These are phyloP conservation scores for Panaeolus cyanescens DNA, from an alignment of 768 basidiomycete genomes.

Conservation along the genomic window DNA sequence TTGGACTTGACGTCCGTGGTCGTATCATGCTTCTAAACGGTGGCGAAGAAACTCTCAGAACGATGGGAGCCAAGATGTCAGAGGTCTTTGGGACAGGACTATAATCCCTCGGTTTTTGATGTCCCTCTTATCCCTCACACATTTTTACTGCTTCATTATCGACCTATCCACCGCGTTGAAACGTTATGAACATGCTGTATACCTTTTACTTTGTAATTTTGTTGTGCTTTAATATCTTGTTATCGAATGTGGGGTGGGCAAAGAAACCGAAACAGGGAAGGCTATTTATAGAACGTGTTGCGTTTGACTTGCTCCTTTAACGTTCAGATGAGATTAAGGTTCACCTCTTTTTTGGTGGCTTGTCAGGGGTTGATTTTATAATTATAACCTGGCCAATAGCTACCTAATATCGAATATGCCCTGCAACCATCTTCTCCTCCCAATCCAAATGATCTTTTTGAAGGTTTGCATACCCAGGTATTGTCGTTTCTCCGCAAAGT, in stretches of 20 bases:
- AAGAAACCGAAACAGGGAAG: too few species aligned
- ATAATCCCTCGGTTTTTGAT: neutral
- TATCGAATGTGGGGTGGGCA: too few species aligned
- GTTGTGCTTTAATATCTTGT: neutral
- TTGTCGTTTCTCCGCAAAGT: conserved; percentile 43
- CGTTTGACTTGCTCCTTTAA: too few species aligned
- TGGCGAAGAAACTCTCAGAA: conserved; percentile 24
- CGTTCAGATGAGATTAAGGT: too few species aligned
- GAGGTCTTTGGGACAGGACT: conserved; percentile 20
- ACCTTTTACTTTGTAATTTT: neutral
- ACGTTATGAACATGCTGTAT: neutral
- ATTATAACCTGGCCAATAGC: too few species aligned
- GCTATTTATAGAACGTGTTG: too few species aligned
- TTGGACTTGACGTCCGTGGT: conserved; percentile 73
- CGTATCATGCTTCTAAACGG: conserved; percentile 60
- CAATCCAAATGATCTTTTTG: conserved; percentile 34
- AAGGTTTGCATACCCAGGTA: conserved; percentile 37
- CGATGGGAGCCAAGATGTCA: conserved; percentile 22
- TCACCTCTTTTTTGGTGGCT: too few species aligned
- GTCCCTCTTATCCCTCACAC: neutral
- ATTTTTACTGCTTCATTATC: neutral
- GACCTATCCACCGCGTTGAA: too few species aligned
- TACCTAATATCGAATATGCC: too few species aligned
- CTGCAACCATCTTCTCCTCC: conserved; percentile 35
- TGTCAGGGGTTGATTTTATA: too few species aligned